Base-by-base conservation (phyloP, 2,329 filamentous ascomycete species). In the Fusarium sp. region DNA sequence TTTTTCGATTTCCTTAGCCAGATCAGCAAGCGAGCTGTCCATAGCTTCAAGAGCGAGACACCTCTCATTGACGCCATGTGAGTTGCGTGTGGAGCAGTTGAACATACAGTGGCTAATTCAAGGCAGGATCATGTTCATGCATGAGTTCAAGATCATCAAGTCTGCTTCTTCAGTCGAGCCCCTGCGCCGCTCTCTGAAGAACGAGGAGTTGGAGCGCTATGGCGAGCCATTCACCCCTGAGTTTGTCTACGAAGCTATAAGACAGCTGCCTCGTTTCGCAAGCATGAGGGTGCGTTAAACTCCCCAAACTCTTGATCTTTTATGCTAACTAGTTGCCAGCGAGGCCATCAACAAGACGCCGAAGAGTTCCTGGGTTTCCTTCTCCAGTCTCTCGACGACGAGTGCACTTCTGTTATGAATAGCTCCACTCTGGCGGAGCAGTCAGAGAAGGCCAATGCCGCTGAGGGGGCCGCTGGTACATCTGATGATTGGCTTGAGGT, bases 351-450 rank as follows among this genome's bases (percentile, higher is more conserved):
- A 82, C 96, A 99, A 86, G 97, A 99, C 84, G 97, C 97, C 1
- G 95, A 99, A 80, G 97, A 99, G 80, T 99, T 99, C 76, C 86
- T 99, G 27, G 96, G 95, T 1, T 97, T 98, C 81, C 87, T 99
- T 37, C 87, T 99, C 5, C 95, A 98, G 79, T 94, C 95, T 57
- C 90, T 99, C 37, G 95, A 98, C 78, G 95, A 98, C 74, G 97
- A 99, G 82, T 98, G 95, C 81, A 90, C 91, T 17, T 89, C 92
- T 66, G 92, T 96, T 56, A 93, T 97, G 85, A 79, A 77, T 47
- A 81, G 67, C 50, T 65, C 77, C 11, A 52, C 79, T 12, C 75
- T 82, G 2, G 81, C 81, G 14, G 81, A 76, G 40, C 81, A 80
- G 4, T 79, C 82, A 2, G 73, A 81, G n/a, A 72, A 79, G 30